Conservation (phyloP, 768 basidiomycete genomes). For the Trametes sanguinea region DNA sequence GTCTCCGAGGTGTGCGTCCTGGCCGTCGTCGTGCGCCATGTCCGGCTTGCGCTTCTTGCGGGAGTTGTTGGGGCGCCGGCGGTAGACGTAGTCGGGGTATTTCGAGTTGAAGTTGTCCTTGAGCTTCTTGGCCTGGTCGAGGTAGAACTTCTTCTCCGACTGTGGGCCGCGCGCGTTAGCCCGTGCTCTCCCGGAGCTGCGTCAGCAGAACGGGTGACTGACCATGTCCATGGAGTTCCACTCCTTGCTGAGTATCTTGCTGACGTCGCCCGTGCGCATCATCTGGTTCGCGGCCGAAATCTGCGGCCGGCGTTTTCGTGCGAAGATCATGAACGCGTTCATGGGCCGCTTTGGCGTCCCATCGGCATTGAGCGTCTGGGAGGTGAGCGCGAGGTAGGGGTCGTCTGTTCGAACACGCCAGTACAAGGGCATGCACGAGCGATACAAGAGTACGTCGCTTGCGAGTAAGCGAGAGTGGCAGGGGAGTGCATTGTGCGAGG, state of each 20-base stretch:
- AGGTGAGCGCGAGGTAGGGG: constrained; percentile 54
- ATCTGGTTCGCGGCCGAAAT: constrained; percentile 86
- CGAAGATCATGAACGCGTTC: constrained; percentile 96
- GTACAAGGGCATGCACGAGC: no score
- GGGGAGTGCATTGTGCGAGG: neutral
- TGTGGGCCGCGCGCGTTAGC: constrained; percentile 30
- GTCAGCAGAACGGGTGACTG: constrained; percentile 28
- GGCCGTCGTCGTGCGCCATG: constrained; percentile 30
- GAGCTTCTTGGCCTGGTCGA: constrained; percentile 81
- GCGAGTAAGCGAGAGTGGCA: neutral
- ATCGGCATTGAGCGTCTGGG: constrained; percentile 81
- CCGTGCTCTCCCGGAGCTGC: no score
- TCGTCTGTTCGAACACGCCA: constrained; percentile 34
- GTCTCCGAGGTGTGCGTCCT: constrained; percentile 36
- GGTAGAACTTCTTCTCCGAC: constrained; percentile 85
- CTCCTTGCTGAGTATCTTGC: constrained; percentile 84
- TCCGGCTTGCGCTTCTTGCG: constrained; percentile 60
- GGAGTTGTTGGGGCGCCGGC: constrained; percentile 84
- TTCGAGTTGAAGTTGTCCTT: constrained; percentile 85
- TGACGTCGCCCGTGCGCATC: constrained; percentile 89
- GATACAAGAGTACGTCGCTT: no score
- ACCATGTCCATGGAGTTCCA: constrained; percentile 83
- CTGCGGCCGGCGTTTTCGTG: constrained; percentile 77
- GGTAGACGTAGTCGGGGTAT: constrained; percentile 90
- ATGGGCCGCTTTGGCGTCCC: constrained; percentile 89